A percentile compares a stretch with the other conserved stretches of the same genome.
Evolutionary conservation across 768 basidiomycete genomes (phyloP).

Genomic region (Boletus sensibilis): DNA sequence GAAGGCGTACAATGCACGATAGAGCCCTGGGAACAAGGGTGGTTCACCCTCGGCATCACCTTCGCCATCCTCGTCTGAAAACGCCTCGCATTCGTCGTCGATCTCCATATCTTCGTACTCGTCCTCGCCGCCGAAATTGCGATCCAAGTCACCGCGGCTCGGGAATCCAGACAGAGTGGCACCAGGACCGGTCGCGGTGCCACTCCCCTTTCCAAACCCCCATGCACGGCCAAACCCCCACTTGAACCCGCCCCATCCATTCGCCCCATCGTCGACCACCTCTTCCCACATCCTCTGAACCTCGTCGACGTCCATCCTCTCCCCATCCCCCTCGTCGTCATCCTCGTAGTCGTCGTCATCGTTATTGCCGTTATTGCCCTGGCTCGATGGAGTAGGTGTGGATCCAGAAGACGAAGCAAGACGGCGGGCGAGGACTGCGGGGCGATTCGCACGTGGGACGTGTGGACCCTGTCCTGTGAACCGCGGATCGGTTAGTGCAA

Average conservation of each 20-base stretch:
- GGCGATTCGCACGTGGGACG: constrained; percentile 40
- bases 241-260: constrained; percentile 42
- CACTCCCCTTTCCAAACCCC: constrained; percentile 24
- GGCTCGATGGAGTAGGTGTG: not conserved
- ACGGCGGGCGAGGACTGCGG: constrained; percentile 29
- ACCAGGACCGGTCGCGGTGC: not conserved
- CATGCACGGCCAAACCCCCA: constrained; percentile 43
- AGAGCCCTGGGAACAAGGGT: constrained; percentile 64
- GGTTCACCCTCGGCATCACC: constrained; percentile 26
- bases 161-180: constrained; percentile 25
- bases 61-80: constrained; percentile 20
- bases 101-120: constrained; percentile 25
- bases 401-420: constrained; percentile 25
- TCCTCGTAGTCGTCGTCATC: constrained; percentile 3
- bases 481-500: constrained; percentile 40
- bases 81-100: constrained; percentile 36
- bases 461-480: constrained; percentile 43
- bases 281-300: constrained; percentile 21
- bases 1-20: constrained; percentile 76
- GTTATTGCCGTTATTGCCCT: constrained; percentile 11
- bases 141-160: constrained; percentile 44
- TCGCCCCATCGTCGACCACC: constrained; percentile 25
- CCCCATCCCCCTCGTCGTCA: constrained; percentile 11
- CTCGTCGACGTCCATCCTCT: not conserved
- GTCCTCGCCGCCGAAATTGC: constrained; percentile 44